Evolutionary conservation across 805 yeast species (phyloP).

Genomic region (Yamadazyma ubonensis): DNA sequence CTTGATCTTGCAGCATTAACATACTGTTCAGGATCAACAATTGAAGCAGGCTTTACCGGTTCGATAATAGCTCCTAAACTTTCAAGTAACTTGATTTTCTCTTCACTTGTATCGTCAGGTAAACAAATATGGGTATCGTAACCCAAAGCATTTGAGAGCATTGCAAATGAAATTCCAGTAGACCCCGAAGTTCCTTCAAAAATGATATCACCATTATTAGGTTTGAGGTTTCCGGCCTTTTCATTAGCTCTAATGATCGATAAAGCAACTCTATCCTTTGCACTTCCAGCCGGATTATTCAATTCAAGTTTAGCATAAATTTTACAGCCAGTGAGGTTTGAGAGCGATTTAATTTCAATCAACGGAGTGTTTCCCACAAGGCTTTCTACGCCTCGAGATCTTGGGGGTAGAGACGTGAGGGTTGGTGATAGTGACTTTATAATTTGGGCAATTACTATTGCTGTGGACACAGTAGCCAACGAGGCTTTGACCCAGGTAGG

Average conservation of each 20-base stretch:
- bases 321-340: conserved; percentile 72
- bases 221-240: conserved; percentile 51
- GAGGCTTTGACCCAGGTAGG: no score
- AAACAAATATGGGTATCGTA: conserved; percentile 89
- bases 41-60: conserved; percentile 90
- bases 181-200: conserved; percentile 97
- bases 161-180: conserved; percentile 91
- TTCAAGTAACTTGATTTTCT: conserved; percentile 69
- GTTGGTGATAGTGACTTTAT: no score
- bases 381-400: conserved; percentile 61
- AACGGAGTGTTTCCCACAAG: conserved; percentile 91
- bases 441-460: neutral
- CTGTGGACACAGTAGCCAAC: conserved; percentile 5
- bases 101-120: conserved; percentile 90
- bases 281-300: conserved; percentile 90
- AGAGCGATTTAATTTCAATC: conserved; percentile 68
- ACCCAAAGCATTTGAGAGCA: conserved; percentile 85
- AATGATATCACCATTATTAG: conserved; percentile 65
- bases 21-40: conserved; percentile 90
- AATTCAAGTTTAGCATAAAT: conserved; percentile 86
- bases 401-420: conserved; percentile 20
- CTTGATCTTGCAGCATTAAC: conserved; percentile 80
- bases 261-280: conserved; percentile 91
- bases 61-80: conserved; percentile 81
- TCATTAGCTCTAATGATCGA: conserved; percentile 78